These are phyloP conservation scores for Pythium dissotocum DNA, from an alignment of 352 stramenopile species.

Conservation along the genomic window DNA sequence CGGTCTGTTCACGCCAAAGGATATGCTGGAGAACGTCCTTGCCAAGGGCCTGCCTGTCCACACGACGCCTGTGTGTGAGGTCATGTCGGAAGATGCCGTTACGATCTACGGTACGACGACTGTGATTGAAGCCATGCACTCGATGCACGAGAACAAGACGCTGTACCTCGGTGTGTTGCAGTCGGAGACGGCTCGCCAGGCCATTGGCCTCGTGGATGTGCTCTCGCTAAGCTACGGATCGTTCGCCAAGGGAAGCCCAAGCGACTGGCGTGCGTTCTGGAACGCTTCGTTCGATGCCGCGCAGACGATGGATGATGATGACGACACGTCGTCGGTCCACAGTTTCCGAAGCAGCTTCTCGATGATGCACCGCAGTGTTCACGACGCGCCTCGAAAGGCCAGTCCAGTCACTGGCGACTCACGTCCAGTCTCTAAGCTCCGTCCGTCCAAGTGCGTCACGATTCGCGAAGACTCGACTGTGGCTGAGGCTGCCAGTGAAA, in stretches of 20 bases:
- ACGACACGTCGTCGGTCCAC: slow-evolving; percentile 76
- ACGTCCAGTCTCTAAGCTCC: slow-evolving; percentile 89
- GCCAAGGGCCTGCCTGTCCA: slow-evolving; percentile 91
- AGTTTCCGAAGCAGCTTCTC: slow-evolving; percentile 84
- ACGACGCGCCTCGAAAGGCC: slow-evolving; percentile 43
- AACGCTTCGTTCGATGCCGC: slow-evolving; percentile 84
- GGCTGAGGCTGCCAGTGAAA: slow-evolving; percentile 87
- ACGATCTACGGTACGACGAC: slow-evolving; percentile 67
- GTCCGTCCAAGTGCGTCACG: slow-evolving; percentile 89
- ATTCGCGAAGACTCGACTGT: slow-evolving; percentile 87
- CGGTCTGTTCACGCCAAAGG: slow-evolving; percentile 97
- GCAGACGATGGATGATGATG: slow-evolving; percentile 59
- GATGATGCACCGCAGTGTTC: slow-evolving; percentile 37
- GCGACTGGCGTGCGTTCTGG: slow-evolving; percentile 90
- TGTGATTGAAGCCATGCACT: slow-evolving; percentile 87
- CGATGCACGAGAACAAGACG: slow-evolving; percentile 88
- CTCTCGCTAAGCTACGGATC: slow-evolving; percentile 87
- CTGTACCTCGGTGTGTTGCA: slow-evolving; percentile 84
- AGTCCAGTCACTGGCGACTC: slow-evolving; percentile 80
- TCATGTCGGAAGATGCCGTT: slow-evolving; percentile 85
- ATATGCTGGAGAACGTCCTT: slow-evolving; percentile 96
- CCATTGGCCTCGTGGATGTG: slow-evolving; percentile 85
- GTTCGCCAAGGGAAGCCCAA: slow-evolving; percentile 86
- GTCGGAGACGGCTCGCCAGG: slow-evolving; percentile 59
- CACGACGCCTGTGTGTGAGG: slow-evolving; percentile 90